Conservation (phyloP, 1,284 basidiomycete genomes). For the Trametes hirsuta region DNA sequence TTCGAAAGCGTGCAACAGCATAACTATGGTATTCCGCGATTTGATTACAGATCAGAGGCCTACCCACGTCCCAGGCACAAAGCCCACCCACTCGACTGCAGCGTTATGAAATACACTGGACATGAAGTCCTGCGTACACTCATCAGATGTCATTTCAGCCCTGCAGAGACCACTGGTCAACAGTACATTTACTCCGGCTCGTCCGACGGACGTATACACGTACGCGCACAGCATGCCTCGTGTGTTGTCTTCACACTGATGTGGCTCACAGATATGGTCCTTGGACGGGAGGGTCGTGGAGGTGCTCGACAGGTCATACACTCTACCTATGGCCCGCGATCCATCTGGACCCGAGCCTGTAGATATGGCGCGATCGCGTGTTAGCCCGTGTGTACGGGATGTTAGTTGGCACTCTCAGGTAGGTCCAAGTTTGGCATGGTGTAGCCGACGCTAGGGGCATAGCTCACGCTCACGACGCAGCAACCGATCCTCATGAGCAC, state of each 20-base stretch:
- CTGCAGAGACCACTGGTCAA: constrained; percentile 87
- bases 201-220: constrained; percentile 81
- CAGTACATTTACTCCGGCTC: constrained; percentile 95
- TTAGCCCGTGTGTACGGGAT: constrained; percentile 77
- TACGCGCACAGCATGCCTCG: constrained; percentile 40
- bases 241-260: background rate
- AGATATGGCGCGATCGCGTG: constrained; percentile 30
- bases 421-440: constrained; percentile 18
- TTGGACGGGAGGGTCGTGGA: constrained; percentile 87
- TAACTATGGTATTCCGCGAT: constrained; percentile 67
- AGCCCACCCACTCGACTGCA: constrained; percentile 85
- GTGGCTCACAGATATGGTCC: constrained; percentile 79
- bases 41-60: constrained; percentile 80
- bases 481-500: constrained; percentile 92
- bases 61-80: constrained; percentile 67
- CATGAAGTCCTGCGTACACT: constrained; percentile 92
- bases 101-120: constrained; percentile 94
- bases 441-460: background rate
- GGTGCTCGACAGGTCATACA: constrained; percentile 81
- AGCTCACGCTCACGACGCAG: constrained; percentile 38
- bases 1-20: constrained; percentile 54
- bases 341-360: constrained; percentile 60
- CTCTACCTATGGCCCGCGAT: constrained; percentile 71
- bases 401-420: constrained; percentile 88
- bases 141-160: constrained; percentile 96